Percentiles rank a stretch among this genome's conserved stretches.
These are phyloP conservation scores for Hypoxylon sp. DNA, from an alignment of 2,329 filamentous ascomycete species.

Conservation along the genomic window DNA sequence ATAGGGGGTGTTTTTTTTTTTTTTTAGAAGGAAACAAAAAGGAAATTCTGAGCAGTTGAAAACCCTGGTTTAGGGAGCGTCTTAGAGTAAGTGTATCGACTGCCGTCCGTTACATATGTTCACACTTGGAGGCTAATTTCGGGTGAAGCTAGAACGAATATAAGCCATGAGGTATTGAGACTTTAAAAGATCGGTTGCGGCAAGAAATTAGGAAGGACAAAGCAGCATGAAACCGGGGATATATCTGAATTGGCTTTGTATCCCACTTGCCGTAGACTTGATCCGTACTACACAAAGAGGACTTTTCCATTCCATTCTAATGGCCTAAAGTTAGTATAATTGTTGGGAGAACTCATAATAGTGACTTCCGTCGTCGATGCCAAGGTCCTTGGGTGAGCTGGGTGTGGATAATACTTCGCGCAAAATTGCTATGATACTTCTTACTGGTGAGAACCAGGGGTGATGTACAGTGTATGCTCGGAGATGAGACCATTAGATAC, in stretches of 20 bases:
- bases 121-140: background rate
- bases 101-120: background rate
- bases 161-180: background rate
- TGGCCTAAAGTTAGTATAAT: background rate
- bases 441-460: background rate
- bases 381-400: background rate
- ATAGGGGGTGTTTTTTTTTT: background rate
- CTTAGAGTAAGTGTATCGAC: background rate
- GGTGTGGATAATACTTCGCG: no score
- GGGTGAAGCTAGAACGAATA: slow-evolving; percentile 4
- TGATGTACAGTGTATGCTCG: background rate
- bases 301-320: background rate
- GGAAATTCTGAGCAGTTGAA: background rate
- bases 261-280: background rate
- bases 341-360: background rate
- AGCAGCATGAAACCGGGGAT: slow-evolving; percentile 21
- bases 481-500: no score
- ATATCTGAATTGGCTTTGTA: slow-evolving; percentile 8
- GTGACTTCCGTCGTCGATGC: background rate
- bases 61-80: background rate
- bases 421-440: no score
- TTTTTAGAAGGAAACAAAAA: background rate
- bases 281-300: slow-evolving; percentile 10
- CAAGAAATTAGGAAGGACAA: slow-evolving; percentile 17
- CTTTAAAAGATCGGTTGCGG: slow-evolving; percentile 5